Percentiles rank a stretch among this genome's conserved stretches.
Conservation (phyloP, 1,139 yeast species). For the Ogataea hybrid region DNA sequence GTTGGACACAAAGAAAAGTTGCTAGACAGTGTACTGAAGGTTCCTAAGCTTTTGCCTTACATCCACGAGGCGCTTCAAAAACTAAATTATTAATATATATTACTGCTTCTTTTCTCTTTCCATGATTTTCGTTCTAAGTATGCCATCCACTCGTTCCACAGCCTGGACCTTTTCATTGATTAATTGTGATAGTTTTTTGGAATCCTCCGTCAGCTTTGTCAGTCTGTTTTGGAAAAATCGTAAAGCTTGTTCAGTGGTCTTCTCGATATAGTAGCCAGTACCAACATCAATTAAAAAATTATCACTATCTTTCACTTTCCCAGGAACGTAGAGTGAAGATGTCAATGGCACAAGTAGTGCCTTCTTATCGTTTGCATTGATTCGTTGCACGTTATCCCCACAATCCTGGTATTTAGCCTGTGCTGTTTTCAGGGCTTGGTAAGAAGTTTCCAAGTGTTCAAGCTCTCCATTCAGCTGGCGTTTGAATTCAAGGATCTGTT, state of each 20-base stretch:
- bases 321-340: conserved; percentile 86
- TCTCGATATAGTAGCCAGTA: conserved; percentile 92
- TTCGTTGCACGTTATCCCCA: conserved; percentile 60
- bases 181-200: conserved; percentile 70
- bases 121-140: conserved; percentile 40
- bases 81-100: conserved; percentile 22
- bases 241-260: conserved; percentile 64
- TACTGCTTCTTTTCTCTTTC: conserved; percentile 22
- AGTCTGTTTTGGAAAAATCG: conserved; percentile 74
- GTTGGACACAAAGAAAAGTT: conserved; percentile 30
- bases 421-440: conserved; percentile 82
- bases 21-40: conserved; percentile 31
- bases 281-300: conserved; percentile 91
- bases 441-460: conserved; percentile 80
- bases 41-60: conserved; percentile 35
- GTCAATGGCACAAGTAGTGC: conserved; percentile 84
- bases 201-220: conserved; percentile 67
- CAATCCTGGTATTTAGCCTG: conserved; percentile 83
- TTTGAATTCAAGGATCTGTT: conserved; percentile 81
- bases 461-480: conserved; percentile 83
- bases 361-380: conserved; percentile 46
- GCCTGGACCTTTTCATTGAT: conserved; percentile 62
- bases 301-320: conserved; percentile 59
- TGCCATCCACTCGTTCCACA: conserved; percentile 50
- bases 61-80: conserved; percentile 29